Percentiles rank a stretch among this genome's conserved stretches.
Evolutionary conservation across 73 alveolate species (phyloP).

Genomic region (Tetrahymena borealis): DNA sequence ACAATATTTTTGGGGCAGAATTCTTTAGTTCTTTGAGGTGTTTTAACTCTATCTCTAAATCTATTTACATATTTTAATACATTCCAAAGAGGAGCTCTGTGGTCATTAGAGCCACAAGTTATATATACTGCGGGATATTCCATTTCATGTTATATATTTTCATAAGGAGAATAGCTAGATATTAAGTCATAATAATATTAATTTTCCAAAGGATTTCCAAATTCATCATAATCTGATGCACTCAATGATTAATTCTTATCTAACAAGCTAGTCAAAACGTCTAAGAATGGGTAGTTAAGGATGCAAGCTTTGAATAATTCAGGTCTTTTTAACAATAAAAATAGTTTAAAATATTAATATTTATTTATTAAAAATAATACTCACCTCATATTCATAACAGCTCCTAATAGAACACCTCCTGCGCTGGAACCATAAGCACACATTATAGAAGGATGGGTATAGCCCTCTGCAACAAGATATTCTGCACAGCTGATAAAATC

Average conservation of each 20-base stretch:
- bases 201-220: slow-evolving; percentile 73
- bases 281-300: slow-evolving; percentile 73
- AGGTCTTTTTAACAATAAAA: slow-evolving; percentile 38
- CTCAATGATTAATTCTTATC: slow-evolving; percentile 60
- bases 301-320: slow-evolving; percentile 72
- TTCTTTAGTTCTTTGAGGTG: slow-evolving; percentile 15
- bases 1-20: slow-evolving; percentile 3
- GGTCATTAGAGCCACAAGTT: slow-evolving; percentile 59
- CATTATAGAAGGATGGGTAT: slow-evolving; percentile 67
- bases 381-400: slow-evolving; percentile 56
- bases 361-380: not conserved
- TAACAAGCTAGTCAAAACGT: slow-evolving; percentile 57
- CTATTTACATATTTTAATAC: slow-evolving; percentile 66
- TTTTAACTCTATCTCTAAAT: slow-evolving; percentile 35
- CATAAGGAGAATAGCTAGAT: slow-evolving; percentile 74
- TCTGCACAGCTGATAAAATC: slow-evolving; percentile 71
- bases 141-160: slow-evolving; percentile 41
- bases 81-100: slow-evolving; percentile 73
- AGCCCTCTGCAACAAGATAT: slow-evolving; percentile 55
- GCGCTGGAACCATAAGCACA: slow-evolving; percentile 86
- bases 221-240: slow-evolving; percentile 71
- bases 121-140: slow-evolving; percentile 73
- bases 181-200: slow-evolving; percentile 42
- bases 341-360: not conserved
- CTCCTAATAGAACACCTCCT: slow-evolving; percentile 79